Evolutionary conservation across 768 basidiomycete species (phyloP).

Genomic region (Panaeolus cyanescens): DNA sequence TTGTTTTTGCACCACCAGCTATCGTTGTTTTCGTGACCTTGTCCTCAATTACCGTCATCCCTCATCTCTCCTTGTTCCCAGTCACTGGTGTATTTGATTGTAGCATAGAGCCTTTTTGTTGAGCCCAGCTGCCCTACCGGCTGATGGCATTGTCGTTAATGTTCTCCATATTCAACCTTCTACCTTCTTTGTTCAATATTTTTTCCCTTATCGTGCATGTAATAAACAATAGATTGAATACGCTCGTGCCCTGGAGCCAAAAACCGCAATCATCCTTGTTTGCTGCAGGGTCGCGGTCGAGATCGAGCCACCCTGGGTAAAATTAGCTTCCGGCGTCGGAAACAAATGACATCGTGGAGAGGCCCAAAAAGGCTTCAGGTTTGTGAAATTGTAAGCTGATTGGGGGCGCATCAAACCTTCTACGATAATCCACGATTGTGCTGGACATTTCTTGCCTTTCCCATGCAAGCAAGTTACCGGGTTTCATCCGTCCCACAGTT

Average conservation of each 20-base stretch:
- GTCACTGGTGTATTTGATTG: constrained; percentile 20
- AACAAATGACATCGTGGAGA: neutral
- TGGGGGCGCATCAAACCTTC: neutral
- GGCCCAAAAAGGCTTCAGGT: constrained; percentile 1
- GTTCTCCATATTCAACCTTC: neutral
- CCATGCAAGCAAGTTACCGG: neutral
- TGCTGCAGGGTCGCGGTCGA: neutral
- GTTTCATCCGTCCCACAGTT: neutral
- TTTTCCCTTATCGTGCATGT: neutral
- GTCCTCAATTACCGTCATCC: neutral
- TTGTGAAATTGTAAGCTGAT: neutral
- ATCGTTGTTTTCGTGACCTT: neutral
- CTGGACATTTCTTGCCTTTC: neutral
- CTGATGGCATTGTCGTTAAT: constrained; percentile 6
- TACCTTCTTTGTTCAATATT: constrained; percentile 1
- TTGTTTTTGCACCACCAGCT: neutral
- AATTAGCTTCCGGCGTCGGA: constrained; percentile 3
- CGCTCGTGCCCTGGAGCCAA: neutral
- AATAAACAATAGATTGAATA: neutral
- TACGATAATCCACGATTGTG: neutral
- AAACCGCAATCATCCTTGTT: neutral
- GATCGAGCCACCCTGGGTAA: constrained; percentile 2
- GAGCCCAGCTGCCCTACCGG: constrained; percentile 1
- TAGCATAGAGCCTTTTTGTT: constrained; percentile 14
- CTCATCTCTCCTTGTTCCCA: constrained; percentile 5